Evolutionary conservation across 78 protist species (phyloP), one percentile per base, ranked within the genome.

Genomic region (Dictyostelium citrinum): DNA sequence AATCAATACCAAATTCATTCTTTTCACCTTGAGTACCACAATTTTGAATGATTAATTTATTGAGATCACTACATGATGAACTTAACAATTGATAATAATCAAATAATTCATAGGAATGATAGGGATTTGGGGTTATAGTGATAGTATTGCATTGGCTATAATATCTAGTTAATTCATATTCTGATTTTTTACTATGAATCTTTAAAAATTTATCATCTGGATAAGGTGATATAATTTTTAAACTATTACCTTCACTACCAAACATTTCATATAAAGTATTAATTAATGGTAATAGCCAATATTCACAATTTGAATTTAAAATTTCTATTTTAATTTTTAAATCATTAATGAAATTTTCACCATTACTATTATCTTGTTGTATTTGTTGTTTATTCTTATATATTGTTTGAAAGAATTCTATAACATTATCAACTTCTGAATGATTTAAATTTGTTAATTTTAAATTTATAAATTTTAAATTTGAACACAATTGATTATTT

Each of bases 191-290:
- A 1, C 17, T 64, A 29, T 64, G 72, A 10, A 24, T 64, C 17
- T 8, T 11, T 64, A 64, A 64, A 64, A 64, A 64, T 64, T 64
- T 64, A 64, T 64, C 72, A 64, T 64, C 72, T 64, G 72, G 72
- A 64, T 64, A 64, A 9, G 72, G 72, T 11, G 39, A 27, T 24
- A 29, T 1, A 64, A 64, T 64, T 11, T 27, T 11, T 64, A 64
- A 5, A 27, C 17, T 2, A 64, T 14, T 35, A 10, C 31, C 16
- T 0, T 20, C 24, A 55, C 20, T 20, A 24, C 35, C 33, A 29
- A 64, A 24, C 17, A 64, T 24, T 64, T 64, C 39, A 64, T 64
- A 64, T 24, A 64, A 27, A 27, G 14, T 29, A 24, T 64, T 64
- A 64, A 64, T 29, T 29, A 64, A 64, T 27, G 72, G 72, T 27